Percentiles rank a stretch among this genome's conserved stretches.
Evolutionary conservation across 2,329 filamentous ascomycete genomes (phyloP).

Genomic region (Penicillium sp.): DNA sequence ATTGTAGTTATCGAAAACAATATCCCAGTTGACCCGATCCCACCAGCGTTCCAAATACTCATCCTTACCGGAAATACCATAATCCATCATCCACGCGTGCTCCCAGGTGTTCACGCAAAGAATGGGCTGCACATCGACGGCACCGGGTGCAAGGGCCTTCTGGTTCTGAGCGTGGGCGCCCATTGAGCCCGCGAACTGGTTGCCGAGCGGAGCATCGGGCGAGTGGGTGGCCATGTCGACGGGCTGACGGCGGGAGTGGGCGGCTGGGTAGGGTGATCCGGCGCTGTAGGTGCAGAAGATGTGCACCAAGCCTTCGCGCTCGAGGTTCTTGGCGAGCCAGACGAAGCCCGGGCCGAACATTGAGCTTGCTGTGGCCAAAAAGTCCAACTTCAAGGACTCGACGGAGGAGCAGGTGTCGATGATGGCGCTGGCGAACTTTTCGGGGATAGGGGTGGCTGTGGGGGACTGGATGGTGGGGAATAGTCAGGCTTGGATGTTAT

Average conservation of each 20-base stretch:
- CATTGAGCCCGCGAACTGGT: slow-evolving; percentile 38
- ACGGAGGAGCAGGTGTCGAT: slow-evolving; percentile 72
- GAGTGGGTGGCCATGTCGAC: slow-evolving; percentile 46
- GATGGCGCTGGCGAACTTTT: slow-evolving; percentile 57
- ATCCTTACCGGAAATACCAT: slow-evolving; percentile 70
- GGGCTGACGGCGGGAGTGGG: slow-evolving; percentile 70
- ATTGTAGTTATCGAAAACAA: slow-evolving; percentile 55
- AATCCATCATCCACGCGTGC: slow-evolving; percentile 86
- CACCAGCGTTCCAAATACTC: slow-evolving; percentile 79
- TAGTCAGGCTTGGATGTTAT: slow-evolving; percentile 7
- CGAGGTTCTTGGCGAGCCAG: slow-evolving; percentile 72
- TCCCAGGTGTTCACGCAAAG: slow-evolving; percentile 96
- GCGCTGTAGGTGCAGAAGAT: slow-evolving; percentile 88
- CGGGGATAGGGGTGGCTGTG: slow-evolving; percentile 51
- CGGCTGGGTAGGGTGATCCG: slow-evolving; percentile 79
- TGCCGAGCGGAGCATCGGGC: slow-evolving; percentile 32
- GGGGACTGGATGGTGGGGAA: slow-evolving; percentile 34
- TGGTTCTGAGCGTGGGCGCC: slow-evolving; percentile 33
- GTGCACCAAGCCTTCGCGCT: slow-evolving; percentile 51
- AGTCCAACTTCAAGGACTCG: slow-evolving; percentile 74
- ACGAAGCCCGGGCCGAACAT: slow-evolving; percentile 99
- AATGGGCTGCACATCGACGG: slow-evolving; percentile 63
- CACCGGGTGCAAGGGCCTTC: slow-evolving; percentile 40
- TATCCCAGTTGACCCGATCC: slow-evolving; percentile 79
- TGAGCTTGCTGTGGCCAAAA: slow-evolving; percentile 73